These are phyloP conservation scores for Coleophoma cylindrospora DNA, from an alignment of 2,329 filamentous ascomycete genomes.

Conservation along the genomic window DNA sequence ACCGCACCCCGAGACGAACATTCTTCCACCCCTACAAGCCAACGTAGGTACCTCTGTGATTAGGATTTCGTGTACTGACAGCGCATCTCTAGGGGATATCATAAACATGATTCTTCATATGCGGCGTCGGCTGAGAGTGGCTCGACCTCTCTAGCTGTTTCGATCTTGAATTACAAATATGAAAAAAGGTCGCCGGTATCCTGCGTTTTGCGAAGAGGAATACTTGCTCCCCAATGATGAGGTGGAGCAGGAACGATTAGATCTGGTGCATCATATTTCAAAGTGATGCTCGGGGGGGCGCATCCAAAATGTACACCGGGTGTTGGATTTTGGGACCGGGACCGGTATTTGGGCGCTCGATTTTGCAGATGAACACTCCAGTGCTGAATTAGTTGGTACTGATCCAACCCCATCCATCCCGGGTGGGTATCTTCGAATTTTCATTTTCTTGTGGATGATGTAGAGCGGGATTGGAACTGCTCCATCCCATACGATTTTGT, in stretches of 20 bases:
- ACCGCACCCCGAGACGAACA: no score
- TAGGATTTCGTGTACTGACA: no score
- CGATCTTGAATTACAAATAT: slow-evolving; percentile 36
- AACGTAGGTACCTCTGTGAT: no score
- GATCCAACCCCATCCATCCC: slow-evolving; percentile 15
- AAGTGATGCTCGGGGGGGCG: slow-evolving; percentile 10
- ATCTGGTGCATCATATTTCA: slow-evolving; percentile 7
- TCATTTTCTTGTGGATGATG: slow-evolving; percentile 22
- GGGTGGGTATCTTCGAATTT: slow-evolving; percentile 16
- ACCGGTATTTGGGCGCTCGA: slow-evolving; percentile 33
- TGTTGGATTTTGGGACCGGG: slow-evolving; percentile 27
- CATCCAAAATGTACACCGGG: slow-evolving; percentile 16
- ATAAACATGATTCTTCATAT: not conserved
- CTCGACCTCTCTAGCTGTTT: slow-evolving; percentile 31
- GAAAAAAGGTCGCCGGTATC: slow-evolving; percentile 42
- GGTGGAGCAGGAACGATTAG: slow-evolving; percentile 12
- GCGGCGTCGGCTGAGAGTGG: not conserved
- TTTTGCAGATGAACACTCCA: slow-evolving; percentile 8
- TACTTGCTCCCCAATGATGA: slow-evolving; percentile 7
- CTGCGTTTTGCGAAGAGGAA: slow-evolving; percentile 34
- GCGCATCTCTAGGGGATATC: no score
- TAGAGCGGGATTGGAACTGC: slow-evolving; percentile 23
- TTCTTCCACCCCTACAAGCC: no score
- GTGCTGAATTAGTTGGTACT: slow-evolving; percentile 11
- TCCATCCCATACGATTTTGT: slow-evolving; percentile 30